Evolutionary conservation across 139 green algal species (phyloP).

Genomic region (Chara braunii): DNA sequence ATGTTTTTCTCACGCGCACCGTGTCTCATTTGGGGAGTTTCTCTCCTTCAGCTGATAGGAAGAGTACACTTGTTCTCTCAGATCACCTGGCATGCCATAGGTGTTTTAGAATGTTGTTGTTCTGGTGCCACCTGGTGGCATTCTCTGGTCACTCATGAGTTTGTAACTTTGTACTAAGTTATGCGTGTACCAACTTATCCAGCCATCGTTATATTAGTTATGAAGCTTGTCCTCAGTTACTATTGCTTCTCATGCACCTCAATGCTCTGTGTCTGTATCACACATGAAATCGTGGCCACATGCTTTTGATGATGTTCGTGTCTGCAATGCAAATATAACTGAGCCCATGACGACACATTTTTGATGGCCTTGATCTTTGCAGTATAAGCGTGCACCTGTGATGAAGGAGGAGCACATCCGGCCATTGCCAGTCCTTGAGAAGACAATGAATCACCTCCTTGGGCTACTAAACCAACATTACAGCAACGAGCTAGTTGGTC

Average conservation of each 20-base stretch:
- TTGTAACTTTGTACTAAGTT: no score
- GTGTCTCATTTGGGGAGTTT: no score
- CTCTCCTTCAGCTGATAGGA: no score
- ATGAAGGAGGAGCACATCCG: constrained; percentile 52
- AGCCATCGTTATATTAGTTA: not conserved
- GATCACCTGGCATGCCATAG: no score
- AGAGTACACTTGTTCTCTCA: no score
- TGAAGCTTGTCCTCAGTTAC: not conserved
- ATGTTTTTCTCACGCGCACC: no score
- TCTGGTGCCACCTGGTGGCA: no score
- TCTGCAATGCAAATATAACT: not conserved
- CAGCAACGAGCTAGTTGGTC: constrained; percentile 35
- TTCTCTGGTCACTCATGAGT: no score
- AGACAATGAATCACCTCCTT: constrained; percentile 66
- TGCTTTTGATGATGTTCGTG: not conserved
- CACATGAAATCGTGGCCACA: not conserved
- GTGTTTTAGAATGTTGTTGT: no score
- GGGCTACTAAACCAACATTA: constrained; percentile 52
- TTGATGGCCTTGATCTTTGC: constrained; percentile 27
- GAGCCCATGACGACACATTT: not conserved
- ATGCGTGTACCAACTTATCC: constrained; percentile 4
- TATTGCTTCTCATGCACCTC: not conserved
- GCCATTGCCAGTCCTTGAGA: constrained; percentile 53
- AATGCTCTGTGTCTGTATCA: not conserved
- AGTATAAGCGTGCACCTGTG: constrained; percentile 55